These are phyloP conservation scores for Nemania serpens DNA, from an alignment of 2,329 filamentous ascomycete genomes.

Conservation along the genomic window DNA sequence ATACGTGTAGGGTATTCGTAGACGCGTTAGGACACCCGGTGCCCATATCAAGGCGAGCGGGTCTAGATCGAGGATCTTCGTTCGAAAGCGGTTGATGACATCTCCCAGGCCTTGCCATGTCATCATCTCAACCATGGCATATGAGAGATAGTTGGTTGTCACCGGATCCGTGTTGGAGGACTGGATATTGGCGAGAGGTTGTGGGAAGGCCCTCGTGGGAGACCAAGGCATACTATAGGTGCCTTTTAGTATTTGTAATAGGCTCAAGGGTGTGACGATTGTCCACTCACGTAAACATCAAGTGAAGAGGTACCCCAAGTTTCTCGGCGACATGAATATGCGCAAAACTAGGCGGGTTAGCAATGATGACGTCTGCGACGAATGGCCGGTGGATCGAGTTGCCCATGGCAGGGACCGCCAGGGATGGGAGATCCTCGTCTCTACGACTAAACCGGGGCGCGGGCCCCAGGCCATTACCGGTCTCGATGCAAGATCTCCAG, in stretches of 20 bases:
- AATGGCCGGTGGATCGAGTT: slow-evolving; percentile 37
- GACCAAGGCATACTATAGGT: slow-evolving; percentile 76
- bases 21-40: slow-evolving; percentile 74
- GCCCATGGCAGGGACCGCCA: slow-evolving; percentile 23
- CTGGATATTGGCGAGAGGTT: slow-evolving; percentile 83
- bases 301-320: slow-evolving; percentile 65
- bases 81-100: slow-evolving; percentile 85
- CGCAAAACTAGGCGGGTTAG: slow-evolving; percentile 69
- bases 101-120: slow-evolving; percentile 93
- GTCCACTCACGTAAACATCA: slow-evolving; percentile 71
- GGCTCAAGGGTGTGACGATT: background rate
- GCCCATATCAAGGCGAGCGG: slow-evolving; percentile 81
- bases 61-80: slow-evolving; percentile 70
- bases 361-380: slow-evolving; percentile 46
- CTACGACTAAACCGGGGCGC: slow-evolving; percentile 47
- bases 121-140: slow-evolving; percentile 85
- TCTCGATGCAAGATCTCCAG: slow-evolving; percentile 76
- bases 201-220: slow-evolving; percentile 81
- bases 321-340: slow-evolving; percentile 69
- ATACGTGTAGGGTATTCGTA: slow-evolving; percentile 85
- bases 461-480: slow-evolving; percentile 62
- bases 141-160: slow-evolving; percentile 76
- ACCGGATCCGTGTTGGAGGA: slow-evolving; percentile 68
- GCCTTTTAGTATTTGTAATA: too few relatives aligned
- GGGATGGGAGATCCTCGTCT: slow-evolving; percentile 27